Conservation (phyloP, 1,284 basidiomycete species). For the Takashimella tepidaria region DNA sequence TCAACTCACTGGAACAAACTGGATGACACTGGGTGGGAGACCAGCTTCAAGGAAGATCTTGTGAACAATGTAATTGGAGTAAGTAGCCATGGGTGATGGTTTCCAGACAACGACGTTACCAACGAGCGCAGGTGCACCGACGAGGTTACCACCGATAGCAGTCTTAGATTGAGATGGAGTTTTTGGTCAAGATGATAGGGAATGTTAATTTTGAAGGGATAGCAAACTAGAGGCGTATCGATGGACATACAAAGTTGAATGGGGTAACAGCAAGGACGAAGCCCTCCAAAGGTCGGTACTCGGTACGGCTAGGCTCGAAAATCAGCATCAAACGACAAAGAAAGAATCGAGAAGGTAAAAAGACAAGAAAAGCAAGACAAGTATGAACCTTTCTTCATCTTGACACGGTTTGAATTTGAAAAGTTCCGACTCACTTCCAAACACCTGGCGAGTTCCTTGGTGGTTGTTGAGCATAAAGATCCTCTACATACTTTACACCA, state of each 20-base stretch:
- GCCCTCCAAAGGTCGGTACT: slow-evolving; percentile 94
- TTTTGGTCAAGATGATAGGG: too few species aligned
- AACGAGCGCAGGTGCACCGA: slow-evolving; percentile 76
- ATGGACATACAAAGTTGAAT: slow-evolving; percentile 94
- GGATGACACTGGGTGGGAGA: slow-evolving; percentile 88
- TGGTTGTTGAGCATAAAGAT: slow-evolving; percentile 88
- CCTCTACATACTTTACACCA: slow-evolving; percentile 92
- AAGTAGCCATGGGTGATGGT: slow-evolving; percentile 89
- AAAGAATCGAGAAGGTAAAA: slow-evolving; percentile 4
- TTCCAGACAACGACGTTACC: slow-evolving; percentile 98
- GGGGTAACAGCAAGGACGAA: slow-evolving; percentile 97
- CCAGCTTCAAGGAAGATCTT: slow-evolving; percentile 93
- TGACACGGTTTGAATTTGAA: too few species aligned
- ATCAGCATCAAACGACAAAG: too few species aligned
- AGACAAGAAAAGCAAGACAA: neutral
- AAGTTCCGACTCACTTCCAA: slow-evolving; percentile 94
- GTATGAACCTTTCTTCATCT: too few species aligned
- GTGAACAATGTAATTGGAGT: slow-evolving; percentile 90
- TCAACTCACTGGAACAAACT: slow-evolving; percentile 96
- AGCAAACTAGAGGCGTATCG: too few species aligned
- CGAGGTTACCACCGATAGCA: slow-evolving; percentile 90
- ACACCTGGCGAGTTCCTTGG: slow-evolving; percentile 75
- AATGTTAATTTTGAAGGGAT: too few species aligned
- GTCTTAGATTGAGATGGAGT: slow-evolving; percentile 51
- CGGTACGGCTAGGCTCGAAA: slow-evolving; percentile 64